A percentile compares a stretch with the other conserved stretches of the same genome.
Evolutionary conservation across 176 grass and related monocot genomes (phyloP).

Genomic region (Oryza coarctata): DNA sequence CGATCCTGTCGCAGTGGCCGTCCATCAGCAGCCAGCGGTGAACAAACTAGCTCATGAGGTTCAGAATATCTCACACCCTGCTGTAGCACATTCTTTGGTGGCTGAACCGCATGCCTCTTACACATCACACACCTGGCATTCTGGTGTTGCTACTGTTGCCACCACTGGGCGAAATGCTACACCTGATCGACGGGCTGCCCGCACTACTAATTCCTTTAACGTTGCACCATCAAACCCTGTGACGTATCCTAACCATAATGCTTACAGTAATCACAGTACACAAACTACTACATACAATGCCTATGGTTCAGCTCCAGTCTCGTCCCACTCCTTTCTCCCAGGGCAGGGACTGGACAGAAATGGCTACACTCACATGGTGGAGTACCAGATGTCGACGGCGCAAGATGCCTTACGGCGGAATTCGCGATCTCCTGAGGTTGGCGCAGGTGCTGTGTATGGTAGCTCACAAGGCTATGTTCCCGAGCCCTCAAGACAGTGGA

Average conservation of each 20-base stretch:
- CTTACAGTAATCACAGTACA: conserved; percentile 33
- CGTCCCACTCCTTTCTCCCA: conserved; percentile 7
- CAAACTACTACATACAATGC: conserved; percentile 24
- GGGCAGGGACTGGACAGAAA: conserved; percentile 29
- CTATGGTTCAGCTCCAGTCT: neutral
- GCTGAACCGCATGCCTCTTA: conserved; percentile 34
- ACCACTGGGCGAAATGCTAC: conserved; percentile 11
- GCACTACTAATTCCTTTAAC: conserved; percentile 27
- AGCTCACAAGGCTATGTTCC: conserved; percentile 9
- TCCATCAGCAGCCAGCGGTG: conserved; percentile 38
- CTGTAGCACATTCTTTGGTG: neutral
- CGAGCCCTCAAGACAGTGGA: conserved; percentile 15
- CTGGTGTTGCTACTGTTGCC: conserved; percentile 19
- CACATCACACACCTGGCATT: conserved; percentile 43
- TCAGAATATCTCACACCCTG: conserved; percentile 27
- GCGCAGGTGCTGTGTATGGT: conserved; percentile 25
- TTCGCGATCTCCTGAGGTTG: conserved; percentile 45
- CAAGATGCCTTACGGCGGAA: neutral
- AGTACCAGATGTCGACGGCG: neutral
- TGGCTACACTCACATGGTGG: neutral
- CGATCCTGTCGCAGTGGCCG: conserved; percentile 17
- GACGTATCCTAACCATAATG: conserved; percentile 39
- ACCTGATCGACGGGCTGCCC: conserved; percentile 37
- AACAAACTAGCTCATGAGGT: conserved; percentile 41
- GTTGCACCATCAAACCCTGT: conserved; percentile 1